Evolutionary conservation across 352 stramenopile genomes (phyloP), one percentile per base, ranked within the genome.

Genomic region (Globisporangium abappressorium): DNA sequence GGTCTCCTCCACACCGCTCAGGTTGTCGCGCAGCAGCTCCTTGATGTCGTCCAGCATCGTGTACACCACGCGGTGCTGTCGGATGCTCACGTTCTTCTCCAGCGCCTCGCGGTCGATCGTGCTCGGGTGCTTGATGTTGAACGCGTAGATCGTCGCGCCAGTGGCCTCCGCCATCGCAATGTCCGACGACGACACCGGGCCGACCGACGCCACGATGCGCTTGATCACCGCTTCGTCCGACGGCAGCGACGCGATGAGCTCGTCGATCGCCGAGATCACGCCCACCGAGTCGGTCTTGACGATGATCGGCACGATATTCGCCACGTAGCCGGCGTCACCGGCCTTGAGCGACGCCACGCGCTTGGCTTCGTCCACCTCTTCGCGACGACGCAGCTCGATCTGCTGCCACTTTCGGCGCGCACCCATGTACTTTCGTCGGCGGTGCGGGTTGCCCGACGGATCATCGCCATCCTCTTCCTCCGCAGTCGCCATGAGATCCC

Each of bases 241-340:
- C 34, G 80, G 81, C 62, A 98, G 70, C 22, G 85, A 82, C 54
- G 85, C 76, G 61, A 95, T 87, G 30, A 96, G 76, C n/a, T 93
- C 81, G 64, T 92, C 82, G 51, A 93, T 94, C 62, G 98, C 97
- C 64, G 99, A 88, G 26, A 99, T 96, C 47, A 97, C 96, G 57
- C 97, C 98, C 61, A 98, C 94, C n/a, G 97, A 95, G 75, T 99
- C 98, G 15, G 97, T 98, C 82, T 99, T 99, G 33, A 99, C 83
- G 34, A 99, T 89, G 56, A 99, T 97, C 34, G 94, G 97, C 67
- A 99, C 93, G 69, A 98, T 85, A 66, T 97, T 96, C 18, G 87
- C 76, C 65, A 98, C 85, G 70, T 98, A 98, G 0, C 75, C 81
- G 20, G 90, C 80, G 57, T 93, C 85, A 59, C 84, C 84, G 8